Base-by-base conservation (phyloP, 805 yeast species). In the Myxozyma nipponensis region DNA sequence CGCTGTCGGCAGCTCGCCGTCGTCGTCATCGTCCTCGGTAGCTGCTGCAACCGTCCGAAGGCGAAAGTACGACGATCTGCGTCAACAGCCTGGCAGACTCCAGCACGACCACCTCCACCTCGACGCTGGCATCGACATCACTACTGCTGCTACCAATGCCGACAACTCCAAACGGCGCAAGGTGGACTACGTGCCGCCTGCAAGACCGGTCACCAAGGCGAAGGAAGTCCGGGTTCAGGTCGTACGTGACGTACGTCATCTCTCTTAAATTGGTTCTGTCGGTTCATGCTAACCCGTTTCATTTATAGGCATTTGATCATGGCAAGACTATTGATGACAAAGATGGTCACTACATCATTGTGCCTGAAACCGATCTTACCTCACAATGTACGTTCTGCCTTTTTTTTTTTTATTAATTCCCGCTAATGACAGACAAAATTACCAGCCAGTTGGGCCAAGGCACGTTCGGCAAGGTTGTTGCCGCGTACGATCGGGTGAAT, bases 391-490 rank as follows among this genome's bases (percentile, higher is more conserved):
- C 34, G 56, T 36, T 25, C 24, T 23, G n/a, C n/a, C n/a, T n/a
- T n/a, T 23, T 39, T 22, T 13, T 23, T n/a, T 34, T 28, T 22
- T 9, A 13, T 2, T 9, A 3, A 4, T n/a, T n/a, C 6, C 17
- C 4, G 19, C 37, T n/a, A 9, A 32, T 10, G 45, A 69, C 95
- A 41, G 90, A 84, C 66, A 69, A 76, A 18, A 83, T 90, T 10
- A 68, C 77, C 30, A 75, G 79, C 50, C 70, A 88, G 30, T 71
- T 93, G 49, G 96, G 96, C 34, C 95, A 88, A 62, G 96, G 96
- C 13, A 88, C 96, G 0, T 88, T 87, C 71, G 96, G 96, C 13
- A 88, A 86, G 63, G 96, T 89, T 4, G 83, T 85, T 36, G 81
- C 83, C 50, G 93, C 95, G n/a, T 76, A 75, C 58, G 98, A 93